Evolutionary conservation across 116 monocot species (phyloP).

Genomic region (Cymodocea nodosa): DNA sequence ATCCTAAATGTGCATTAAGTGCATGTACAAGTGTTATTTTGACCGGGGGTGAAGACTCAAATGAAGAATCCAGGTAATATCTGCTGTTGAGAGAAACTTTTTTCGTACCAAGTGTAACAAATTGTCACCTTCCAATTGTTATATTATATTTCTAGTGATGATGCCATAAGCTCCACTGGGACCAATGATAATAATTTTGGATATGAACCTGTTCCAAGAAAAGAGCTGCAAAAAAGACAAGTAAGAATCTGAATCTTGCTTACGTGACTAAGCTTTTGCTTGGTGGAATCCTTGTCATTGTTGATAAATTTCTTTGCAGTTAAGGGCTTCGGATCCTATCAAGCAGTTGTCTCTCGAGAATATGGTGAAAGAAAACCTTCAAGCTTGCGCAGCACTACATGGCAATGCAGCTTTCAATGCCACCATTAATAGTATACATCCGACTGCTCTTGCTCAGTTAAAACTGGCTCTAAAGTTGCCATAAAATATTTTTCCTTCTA

Average conservation of each 20-base stretch:
- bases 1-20: slow-evolving; percentile 24
- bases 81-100: neutral
- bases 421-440: slow-evolving; percentile 86
- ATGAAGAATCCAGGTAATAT: slow-evolving; percentile 63
- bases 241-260: slow-evolving; percentile 10
- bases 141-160: slow-evolving; percentile 16
- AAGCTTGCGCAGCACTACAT: slow-evolving; percentile 66
- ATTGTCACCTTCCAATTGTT: neutral
- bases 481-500: slow-evolving; percentile 11
- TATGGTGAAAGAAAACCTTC: slow-evolving; percentile 72
- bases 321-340: slow-evolving; percentile 90
- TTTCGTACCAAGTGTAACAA: neutral
- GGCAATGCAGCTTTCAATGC: slow-evolving; percentile 78
- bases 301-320: slow-evolving; percentile 22
- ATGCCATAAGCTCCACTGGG: slow-evolving; percentile 42
- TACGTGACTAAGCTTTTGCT: neutral
- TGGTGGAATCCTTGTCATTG: neutral
- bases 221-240: slow-evolving; percentile 60
- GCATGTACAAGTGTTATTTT: slow-evolving; percentile 82
- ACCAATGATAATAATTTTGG: slow-evolving; percentile 27
- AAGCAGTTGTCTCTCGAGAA: slow-evolving; percentile 68
- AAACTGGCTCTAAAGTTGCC: slow-evolving; percentile 78
- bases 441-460: slow-evolving; percentile 83
- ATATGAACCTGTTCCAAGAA: slow-evolving; percentile 46
- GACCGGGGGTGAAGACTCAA: slow-evolving; percentile 45